phyloP scores from a whole-genome alignment of 345 rosid species.

The Camelina neglecta region DNA sequence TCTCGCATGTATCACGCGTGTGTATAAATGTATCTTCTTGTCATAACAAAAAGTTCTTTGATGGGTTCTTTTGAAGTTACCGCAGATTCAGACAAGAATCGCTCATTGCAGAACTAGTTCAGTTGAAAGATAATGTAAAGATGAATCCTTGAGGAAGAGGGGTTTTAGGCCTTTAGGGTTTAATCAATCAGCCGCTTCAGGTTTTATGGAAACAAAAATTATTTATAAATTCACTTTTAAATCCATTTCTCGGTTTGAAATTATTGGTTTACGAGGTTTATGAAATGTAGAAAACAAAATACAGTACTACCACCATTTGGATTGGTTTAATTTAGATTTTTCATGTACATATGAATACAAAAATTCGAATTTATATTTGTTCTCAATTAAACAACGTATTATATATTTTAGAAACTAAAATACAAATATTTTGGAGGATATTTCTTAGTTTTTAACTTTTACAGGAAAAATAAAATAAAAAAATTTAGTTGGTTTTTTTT shows the following conservation, averaged over 20 bases:
- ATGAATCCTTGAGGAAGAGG: constrained; percentile 9
- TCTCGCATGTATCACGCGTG: background rate
- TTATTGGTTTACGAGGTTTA: background rate
- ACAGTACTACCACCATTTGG: background rate
- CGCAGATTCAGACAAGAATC: background rate
- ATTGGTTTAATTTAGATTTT: background rate
- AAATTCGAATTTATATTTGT: no score
- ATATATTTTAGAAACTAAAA: no score
- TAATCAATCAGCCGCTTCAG: background rate
- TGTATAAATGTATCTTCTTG: background rate
- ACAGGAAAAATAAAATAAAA: no score
- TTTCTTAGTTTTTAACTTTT: no score
- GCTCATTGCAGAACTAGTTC: background rate
- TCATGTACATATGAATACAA: no score
- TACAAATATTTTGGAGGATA: no score
- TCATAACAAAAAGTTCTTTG: constrained; percentile 16
- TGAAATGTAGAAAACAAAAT: background rate
- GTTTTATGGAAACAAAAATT: background rate
- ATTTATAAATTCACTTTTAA: background rate
- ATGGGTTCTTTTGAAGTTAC: background rate
- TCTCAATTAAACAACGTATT: background rate
- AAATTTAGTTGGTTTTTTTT: no score
- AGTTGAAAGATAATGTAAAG: background rate
- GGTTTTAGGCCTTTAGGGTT: background rate
- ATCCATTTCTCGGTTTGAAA: background rate